Evolutionary conservation across 2,329 filamentous ascomycete species (phyloP).

Genomic region (Botrytis hyacinthi): DNA sequence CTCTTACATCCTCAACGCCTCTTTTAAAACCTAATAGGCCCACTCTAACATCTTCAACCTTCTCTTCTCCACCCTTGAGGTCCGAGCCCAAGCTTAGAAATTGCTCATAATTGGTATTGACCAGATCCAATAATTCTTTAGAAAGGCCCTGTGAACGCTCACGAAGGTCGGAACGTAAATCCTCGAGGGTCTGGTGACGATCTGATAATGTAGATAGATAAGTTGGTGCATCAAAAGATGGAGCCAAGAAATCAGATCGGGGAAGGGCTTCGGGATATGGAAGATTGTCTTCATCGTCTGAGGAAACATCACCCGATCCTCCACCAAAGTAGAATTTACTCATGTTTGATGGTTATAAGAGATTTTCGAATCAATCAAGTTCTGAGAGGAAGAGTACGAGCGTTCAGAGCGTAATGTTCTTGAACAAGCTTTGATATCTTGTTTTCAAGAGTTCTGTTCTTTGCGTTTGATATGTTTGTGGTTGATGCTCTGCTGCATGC

Average conservation of each 20-base stretch:
- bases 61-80: conserved; percentile 83
- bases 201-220: conserved; percentile 83
- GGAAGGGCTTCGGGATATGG: conserved; percentile 86
- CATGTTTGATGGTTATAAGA: conserved; percentile 38
- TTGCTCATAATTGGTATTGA: conserved; percentile 91
- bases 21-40: conserved; percentile 81
- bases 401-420: background rate
- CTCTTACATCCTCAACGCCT: conserved; percentile 73
- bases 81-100: conserved; percentile 82
- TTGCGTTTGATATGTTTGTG: background rate
- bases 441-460: background rate
- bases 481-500: background rate
- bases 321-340: conserved; percentile 48
- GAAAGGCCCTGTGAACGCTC: conserved; percentile 76
- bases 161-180: conserved; percentile 82
- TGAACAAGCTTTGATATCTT: background rate
- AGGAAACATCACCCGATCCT: conserved; percentile 34
- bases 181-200: conserved; percentile 93
- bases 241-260: conserved; percentile 75
- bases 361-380: background rate
- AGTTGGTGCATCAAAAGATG: conserved; percentile 71
- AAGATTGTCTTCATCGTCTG: conserved; percentile 63
- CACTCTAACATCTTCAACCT: conserved; percentile 84
- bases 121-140: conserved; percentile 85
- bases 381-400: background rate